Evolutionary conservation across 208 protist genomes (phyloP), one percentile per base, ranked within the genome.

Genomic region (Endotrypanum monterogeii): DNA sequence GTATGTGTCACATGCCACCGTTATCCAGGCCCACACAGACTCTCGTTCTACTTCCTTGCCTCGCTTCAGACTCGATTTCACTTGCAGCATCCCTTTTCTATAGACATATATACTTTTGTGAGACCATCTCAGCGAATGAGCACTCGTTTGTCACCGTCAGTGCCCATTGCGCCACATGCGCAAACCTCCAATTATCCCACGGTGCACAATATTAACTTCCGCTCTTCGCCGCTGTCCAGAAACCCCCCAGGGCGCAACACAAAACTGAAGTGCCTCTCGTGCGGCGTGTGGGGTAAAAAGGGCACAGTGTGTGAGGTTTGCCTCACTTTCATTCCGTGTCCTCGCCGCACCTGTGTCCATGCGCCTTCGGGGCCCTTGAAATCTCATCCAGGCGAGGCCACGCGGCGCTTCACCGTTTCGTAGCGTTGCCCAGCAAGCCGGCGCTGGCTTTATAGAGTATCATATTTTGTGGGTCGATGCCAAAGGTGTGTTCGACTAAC

Each of bases 171-270:
- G 37, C 70, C 70, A 18, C 76, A 80, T 46, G 46, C 63, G 65
- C 76, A 80, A 35, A 41, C 28, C 41, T 80, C 76, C 0, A 80
- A 80, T 65, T 80, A 80, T 50, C 23, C 63, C 7, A 80, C 76
- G 2, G 70, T 80, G 14, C 68, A 67, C 37, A 80, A 80, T 63
- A 69, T 80, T 41, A 28, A 50, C 16, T 80, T 80, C 20, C 76
- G 76, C 0, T 51, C 65, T 1, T 67, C 32, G 2, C 65, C 60
- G 28, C 55, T 62, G 23, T 58, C 63, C 14, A 16, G 0, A 35
- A 46, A 0, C 32, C 18, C 28, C 30, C 32, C 25, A 39, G 58
- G 20, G 65, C 55, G 44, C 14, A 80, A 80, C 70, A 80, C 71
- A 23, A 75, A 76, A 16, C 46, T 80, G 16, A 80, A 80, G 56